Base-by-base conservation (phyloP, 2,329 filamentous ascomycete species). In the Diplodia scrobiculata region DNA sequence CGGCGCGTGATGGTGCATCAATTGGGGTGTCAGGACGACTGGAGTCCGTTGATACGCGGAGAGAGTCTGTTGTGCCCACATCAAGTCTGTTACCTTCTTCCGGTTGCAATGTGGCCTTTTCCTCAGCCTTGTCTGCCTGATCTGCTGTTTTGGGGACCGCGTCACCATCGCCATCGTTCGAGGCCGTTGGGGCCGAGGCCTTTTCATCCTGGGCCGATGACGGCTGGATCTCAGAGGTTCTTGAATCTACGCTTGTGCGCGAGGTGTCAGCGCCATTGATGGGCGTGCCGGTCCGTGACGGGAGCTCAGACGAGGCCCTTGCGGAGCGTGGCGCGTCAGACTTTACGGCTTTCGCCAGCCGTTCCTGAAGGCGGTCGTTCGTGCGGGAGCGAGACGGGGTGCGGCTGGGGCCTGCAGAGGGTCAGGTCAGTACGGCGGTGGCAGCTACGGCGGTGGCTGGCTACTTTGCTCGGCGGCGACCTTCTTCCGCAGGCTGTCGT, bases 331-430 rank as follows among this genome's bases (percentile, higher is more conserved):
- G 75, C 2, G 80, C 75, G n/a, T 82, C 79, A 73, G 90, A 91
- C 67, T 89, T 89, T 2, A 89, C 91, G 34, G 93, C 95, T 73
- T 91, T 91, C 34, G 94, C 94, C 68, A 99, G 83, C 68, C 92
- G 86, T 75, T 97, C 93, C 75, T 97, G 93, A 51, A 99, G 82
- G 63, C 92, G 87, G 72, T 96, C 92, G 78, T 92, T 95, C 68
- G 85, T 85, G 68, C 83, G 86, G 50, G 64, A 38, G 29, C 84
- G 86, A 5, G 89, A 89, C 25, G 89, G 84, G 69, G 82, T 86
- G 73, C 89, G 85, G 60, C 89, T 87, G 65, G 84, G 78, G 68
- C 75, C 82, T 84, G 58, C 19, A 48, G 21, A 47, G 17, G 14
- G 67, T 76, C 68, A 76, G 14, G 67, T 76, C 68, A 76, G 73